phyloP scores from a whole-genome alignment of 805 yeast genomes.

The Myxozyma neglecta region DNA sequence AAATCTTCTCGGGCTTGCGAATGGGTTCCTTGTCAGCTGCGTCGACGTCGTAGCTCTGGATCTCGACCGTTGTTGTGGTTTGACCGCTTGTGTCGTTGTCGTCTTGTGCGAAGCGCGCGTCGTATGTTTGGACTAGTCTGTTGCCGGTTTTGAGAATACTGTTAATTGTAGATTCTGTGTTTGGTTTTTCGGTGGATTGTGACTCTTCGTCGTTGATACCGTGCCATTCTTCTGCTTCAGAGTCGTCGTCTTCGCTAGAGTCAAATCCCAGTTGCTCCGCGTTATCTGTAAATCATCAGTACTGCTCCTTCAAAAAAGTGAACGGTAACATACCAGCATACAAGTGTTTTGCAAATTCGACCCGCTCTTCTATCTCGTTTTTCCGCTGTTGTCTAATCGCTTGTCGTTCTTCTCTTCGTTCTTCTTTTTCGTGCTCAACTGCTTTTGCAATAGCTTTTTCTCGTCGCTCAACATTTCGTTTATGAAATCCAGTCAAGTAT shows the following conservation, averaged over 20 bases:
- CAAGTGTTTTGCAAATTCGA: constrained; percentile 53
- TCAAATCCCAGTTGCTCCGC: constrained; percentile 1
- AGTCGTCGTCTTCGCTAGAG: constrained; percentile 1
- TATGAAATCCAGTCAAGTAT: constrained; percentile 92
- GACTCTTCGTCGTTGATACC: constrained; percentile 14
- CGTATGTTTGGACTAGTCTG: constrained; percentile 6
- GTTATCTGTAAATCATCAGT: background rate
- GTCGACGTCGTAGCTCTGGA: constrained; percentile 44
- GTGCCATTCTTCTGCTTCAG: constrained; percentile 23
- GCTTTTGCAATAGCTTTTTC: constrained; percentile 77
- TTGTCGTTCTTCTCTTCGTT: constrained; percentile 72
- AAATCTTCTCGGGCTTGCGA: background rate
- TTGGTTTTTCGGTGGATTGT: constrained; percentile 17
- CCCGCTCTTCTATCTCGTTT: constrained; percentile 61
- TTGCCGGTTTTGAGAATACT: constrained; percentile 42
- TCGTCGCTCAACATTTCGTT: constrained; percentile 83
- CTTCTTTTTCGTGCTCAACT: constrained; percentile 73
- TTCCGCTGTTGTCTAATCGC: constrained; percentile 67
- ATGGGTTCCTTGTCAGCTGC: background rate
- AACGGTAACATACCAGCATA: constrained; percentile 27
- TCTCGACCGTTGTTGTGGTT: constrained; percentile 64
- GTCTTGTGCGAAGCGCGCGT: constrained; percentile 39
- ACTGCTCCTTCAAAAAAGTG: background rate
- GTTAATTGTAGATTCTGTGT: constrained; percentile 39
- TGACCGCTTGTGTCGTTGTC: constrained; percentile 47